Conservation (phyloP, 73 alveolate species). For the Paramecium sexaurelia region DNA sequence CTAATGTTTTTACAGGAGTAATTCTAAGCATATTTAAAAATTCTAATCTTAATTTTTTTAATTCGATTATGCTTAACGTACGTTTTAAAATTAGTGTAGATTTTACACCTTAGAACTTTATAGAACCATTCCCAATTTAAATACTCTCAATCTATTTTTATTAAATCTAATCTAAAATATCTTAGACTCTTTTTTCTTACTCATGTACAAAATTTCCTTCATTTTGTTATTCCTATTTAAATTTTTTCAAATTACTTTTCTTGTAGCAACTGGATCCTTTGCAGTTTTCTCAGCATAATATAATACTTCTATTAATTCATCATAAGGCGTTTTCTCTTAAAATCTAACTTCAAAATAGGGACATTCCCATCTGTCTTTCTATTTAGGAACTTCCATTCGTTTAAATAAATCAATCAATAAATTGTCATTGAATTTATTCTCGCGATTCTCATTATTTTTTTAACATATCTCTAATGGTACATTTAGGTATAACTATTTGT, state of each 20-base stretch:
- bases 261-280: constrained; percentile 95
- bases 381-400: constrained; percentile 93
- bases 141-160: constrained; percentile 74
- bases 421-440: constrained; percentile 65
- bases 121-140: constrained; percentile 18
- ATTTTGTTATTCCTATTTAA: constrained; percentile 70
- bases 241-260: constrained; percentile 41
- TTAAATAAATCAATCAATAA: constrained; percentile 81
- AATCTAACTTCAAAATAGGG: constrained; percentile 85
- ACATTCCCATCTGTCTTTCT: constrained; percentile 94
- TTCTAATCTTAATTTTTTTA: constrained; percentile 47
- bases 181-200: constrained; percentile 86
- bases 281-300: constrained; percentile 85
- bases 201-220: constrained; percentile 88
- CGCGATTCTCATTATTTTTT: constrained; percentile 63
- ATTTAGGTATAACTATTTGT: not conserved
- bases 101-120: not conserved
- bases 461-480: constrained; percentile 31
- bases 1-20: constrained; percentile 10
- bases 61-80: not conserved
- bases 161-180: constrained; percentile 77
- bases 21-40: constrained; percentile 29
- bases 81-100: not conserved
- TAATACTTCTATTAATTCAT: constrained; percentile 82
- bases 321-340: constrained; percentile 89